Conservation (phyloP, 192 early-diverging fungal genomes). For the Jimgerdemannia flammicorona region DNA sequence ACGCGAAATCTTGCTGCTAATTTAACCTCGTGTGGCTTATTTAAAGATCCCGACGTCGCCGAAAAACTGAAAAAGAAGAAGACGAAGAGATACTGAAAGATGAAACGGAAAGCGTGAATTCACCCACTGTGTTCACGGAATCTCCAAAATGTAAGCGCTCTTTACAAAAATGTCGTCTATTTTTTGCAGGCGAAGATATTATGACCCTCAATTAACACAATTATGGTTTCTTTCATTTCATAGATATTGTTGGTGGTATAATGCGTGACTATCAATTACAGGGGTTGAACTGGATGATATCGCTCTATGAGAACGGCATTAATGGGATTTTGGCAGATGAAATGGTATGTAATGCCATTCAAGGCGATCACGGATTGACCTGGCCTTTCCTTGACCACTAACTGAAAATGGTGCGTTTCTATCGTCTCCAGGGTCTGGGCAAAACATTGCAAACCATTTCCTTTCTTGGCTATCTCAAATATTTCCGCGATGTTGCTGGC, state of each 20-base stretch:
- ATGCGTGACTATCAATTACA: constrained; percentile 97
- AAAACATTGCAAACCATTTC: constrained; percentile 97
- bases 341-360: constrained; percentile 58
- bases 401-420: too few species aligned
- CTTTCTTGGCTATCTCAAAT: constrained; percentile 93
- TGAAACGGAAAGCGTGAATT: constrained; percentile 54
- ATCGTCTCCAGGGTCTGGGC: constrained; percentile 92
- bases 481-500: constrained; percentile 67
- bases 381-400: too few species aligned
- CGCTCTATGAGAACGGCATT: constrained; percentile 94
- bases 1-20: too few species aligned
- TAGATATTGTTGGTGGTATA: constrained; percentile 86
- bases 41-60: constrained; percentile 67
- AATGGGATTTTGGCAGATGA: constrained; percentile 99
- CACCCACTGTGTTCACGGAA: constrained; percentile 75
- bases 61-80: constrained; percentile 98
- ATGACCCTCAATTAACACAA: too few species aligned
- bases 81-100: constrained; percentile 91
- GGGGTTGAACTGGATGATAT: constrained; percentile 98
- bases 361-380: not conserved
- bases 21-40: constrained; percentile 8
- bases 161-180: not conserved
- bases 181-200: too few species aligned
- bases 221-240: not conserved
- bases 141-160: constrained; percentile 72